Percentiles rank a stretch among this genome's conserved stretches.
Conservation (phyloP, 2,329 filamentous ascomycete genomes). For the Xylaria arbuscula region DNA sequence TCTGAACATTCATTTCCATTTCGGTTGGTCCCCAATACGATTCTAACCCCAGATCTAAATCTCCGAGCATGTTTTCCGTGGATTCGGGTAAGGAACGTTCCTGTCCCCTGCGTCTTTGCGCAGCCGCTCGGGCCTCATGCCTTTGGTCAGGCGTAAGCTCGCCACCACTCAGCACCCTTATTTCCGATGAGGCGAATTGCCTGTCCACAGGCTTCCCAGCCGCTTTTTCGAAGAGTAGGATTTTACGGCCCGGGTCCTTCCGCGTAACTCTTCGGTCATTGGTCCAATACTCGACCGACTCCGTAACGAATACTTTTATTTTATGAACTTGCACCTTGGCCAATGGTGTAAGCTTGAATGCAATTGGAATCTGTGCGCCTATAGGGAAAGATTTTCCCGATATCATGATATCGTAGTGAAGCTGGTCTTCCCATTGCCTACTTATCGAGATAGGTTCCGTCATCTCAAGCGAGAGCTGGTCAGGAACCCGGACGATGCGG, state of each 20-base stretch:
- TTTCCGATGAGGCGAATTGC: slow-evolving; percentile 78
- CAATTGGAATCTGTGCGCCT: slow-evolving; percentile 87
- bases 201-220: slow-evolving; percentile 81
- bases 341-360: slow-evolving; percentile 91
- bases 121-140: slow-evolving; percentile 60
- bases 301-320: slow-evolving; percentile 90
- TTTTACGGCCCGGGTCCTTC: slow-evolving; percentile 84
- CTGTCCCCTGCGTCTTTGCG: slow-evolving; percentile 63
- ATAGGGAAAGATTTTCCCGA: slow-evolving; percentile 95
- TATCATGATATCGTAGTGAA: slow-evolving; percentile 96
- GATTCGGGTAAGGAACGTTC: slow-evolving; percentile 65
- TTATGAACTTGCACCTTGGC: slow-evolving; percentile 95
- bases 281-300: slow-evolving; percentile 92
- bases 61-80: slow-evolving; percentile 80
- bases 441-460: slow-evolving; percentile 95
- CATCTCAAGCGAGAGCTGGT: slow-evolving; percentile 88
- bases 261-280: slow-evolving; percentile 86
- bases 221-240: slow-evolving; percentile 87
- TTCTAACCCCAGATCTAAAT: slow-evolving; percentile 77
- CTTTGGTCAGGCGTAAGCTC: slow-evolving; percentile 70
- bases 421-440: slow-evolving; percentile 91
- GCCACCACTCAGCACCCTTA: slow-evolving; percentile 82
- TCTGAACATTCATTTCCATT: slow-evolving; percentile 92
- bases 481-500: slow-evolving; percentile 82
- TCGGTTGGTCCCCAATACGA: slow-evolving; percentile 86